A percentile compares a stretch with the other conserved stretches of the same genome.
phyloP scores from a whole-genome alignment of 208 protist genomes.

The Acanthamoeba castellanii region DNA sequence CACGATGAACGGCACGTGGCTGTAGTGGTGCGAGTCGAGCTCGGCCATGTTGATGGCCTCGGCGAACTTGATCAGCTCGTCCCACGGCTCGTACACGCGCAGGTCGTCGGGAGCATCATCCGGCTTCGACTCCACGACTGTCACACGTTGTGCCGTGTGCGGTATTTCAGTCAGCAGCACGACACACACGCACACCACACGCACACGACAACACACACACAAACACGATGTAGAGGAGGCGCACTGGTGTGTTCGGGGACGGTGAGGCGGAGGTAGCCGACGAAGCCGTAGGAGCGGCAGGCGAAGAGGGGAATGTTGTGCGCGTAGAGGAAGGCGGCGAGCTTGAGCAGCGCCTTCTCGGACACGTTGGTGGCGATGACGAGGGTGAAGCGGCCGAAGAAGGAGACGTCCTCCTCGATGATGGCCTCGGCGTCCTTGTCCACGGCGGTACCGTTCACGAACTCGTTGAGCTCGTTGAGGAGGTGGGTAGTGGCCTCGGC shows the following conservation, averaged over 20 bases:
- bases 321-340: conserved; percentile 80
- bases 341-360: conserved; percentile 75
- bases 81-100: conserved; percentile 87
- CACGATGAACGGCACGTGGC: conserved; percentile 93
- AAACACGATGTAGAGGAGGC: neutral
- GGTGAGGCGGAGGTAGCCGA: conserved; percentile 92
- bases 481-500: conserved; percentile 89
- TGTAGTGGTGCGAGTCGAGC: conserved; percentile 87
- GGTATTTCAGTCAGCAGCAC: no score
- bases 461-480: conserved; percentile 93
- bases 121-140: conserved; percentile 90
- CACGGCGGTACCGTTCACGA: conserved; percentile 85
- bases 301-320: conserved; percentile 91
- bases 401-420: conserved; percentile 83
- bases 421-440: conserved; percentile 76
- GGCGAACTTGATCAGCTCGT: conserved; percentile 79
- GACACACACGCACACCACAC: neutral
- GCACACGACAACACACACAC: no score
- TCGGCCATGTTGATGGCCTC: conserved; percentile 85
- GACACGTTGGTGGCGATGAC: conserved; percentile 88
- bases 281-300: conserved; percentile 91
- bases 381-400: conserved; percentile 89
- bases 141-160: neutral
- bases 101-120: conserved; percentile 92
- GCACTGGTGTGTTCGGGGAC: conserved; percentile 84